phyloP scores from a whole-genome alignment of 2,329 filamentous ascomycete species.

The Didymellaceae sp. region DNA sequence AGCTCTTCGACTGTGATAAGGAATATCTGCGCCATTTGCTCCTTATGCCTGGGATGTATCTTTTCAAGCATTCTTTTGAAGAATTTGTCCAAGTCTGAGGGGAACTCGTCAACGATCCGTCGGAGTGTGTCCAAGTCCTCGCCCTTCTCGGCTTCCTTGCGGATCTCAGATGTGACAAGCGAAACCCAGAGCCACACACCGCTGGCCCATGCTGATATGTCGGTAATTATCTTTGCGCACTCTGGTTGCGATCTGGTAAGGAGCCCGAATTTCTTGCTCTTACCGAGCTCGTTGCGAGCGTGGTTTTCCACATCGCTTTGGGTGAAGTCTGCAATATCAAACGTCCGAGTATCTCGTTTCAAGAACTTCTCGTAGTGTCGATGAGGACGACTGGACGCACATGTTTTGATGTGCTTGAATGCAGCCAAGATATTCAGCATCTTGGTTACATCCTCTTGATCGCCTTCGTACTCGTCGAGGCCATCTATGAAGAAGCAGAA shows the following conservation, averaged over 20 bases:
- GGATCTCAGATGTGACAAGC: too few relatives aligned
- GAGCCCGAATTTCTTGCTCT: too few relatives aligned
- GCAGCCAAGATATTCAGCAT: neutral
- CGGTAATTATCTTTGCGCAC: too few relatives aligned
- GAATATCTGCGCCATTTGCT: neutral
- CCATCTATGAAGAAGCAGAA: conserved; percentile 27
- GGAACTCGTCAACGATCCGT: neutral
- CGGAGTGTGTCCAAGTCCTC: neutral
- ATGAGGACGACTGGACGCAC: neutral
- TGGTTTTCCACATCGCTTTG: neutral
- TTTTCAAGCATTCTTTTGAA: neutral
- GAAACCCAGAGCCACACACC: too few relatives aligned
- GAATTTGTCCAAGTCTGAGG: neutral
- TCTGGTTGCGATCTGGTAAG: too few relatives aligned
- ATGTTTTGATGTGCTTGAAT: neutral
- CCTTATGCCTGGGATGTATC: neutral
- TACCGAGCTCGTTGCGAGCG: too few relatives aligned
- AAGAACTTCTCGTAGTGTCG: neutral
- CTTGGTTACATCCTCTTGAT: neutral
- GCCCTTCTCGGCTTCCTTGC: too few relatives aligned
- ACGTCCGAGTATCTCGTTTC: neutral
- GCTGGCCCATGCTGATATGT: too few relatives aligned
- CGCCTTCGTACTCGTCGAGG: conserved; percentile 13
- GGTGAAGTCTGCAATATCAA: neutral
- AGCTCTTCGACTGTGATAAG: neutral